Base-by-base conservation (phyloP, 768 basidiomycete genomes). In the Naganishia antarctica region DNA sequence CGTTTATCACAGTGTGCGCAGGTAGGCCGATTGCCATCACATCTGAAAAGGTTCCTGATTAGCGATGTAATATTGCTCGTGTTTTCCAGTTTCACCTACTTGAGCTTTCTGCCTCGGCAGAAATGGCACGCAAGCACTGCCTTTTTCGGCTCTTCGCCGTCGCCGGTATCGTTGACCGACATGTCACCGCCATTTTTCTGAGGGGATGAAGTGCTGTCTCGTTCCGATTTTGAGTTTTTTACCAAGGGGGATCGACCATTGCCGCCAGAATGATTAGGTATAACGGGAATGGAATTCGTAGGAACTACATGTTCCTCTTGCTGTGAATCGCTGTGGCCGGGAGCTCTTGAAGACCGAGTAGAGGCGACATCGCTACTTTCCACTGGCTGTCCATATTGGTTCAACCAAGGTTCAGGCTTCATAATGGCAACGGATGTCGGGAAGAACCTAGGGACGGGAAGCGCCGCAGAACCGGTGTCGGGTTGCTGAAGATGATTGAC, bases 41-140 rank as follows among this genome's bases (percentile, higher is more conserved):
- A 78, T 53, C 76, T 77, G 53, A 0, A 32, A 25, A 28, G 4
- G 31, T 4, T 11, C 26, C 29, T 0, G 9, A 34, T 45, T n/a
- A 51, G 47, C 18, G 48, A 15, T 16, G n/a, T 4, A 9, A 25
- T 40, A 21, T 15, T 6, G 12, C 13, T 12, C 41, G 40, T 4
- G 25, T 37, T 16, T 32, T 13, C 28, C 63, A 15, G 45, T 12
- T 45, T n/a, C 6, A 73, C 76, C 68, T 68, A 78, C 73, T 76
- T 79, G 61, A 78, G 73, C 63, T 79, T 79, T 29, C 78, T 63
- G 21, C 76, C 71, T 50, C 78, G 70, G 51, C 78, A 79, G 64
- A 79, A 79, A 61, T 79, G 78, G 67, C 78, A 79, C 21, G 78
- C 78, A 29, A 78, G 65, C 26, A 70, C 64, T 16, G 72, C 65